Evolutionary conservation across 2,329 filamentous ascomycete species (phyloP), one percentile per base, ranked within the genome.

Genomic region (Diaporthe humulicola): DNA sequence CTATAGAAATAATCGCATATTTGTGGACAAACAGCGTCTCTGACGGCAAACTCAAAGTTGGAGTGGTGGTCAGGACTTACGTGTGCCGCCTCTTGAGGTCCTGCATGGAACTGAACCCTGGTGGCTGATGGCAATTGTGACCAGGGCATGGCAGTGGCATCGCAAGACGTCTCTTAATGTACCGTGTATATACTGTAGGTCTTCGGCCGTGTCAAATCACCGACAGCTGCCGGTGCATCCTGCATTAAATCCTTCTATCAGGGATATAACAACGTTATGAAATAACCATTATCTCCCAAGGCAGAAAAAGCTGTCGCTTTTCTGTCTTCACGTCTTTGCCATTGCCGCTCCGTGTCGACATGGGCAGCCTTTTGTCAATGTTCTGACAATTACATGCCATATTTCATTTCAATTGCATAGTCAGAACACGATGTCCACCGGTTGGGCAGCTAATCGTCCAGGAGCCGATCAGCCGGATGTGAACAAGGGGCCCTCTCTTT

Each of bases 361-460:
- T 14, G 25, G 25, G 17, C 12, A 54, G 50, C 4, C 25, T 30
- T 30, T 30, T 17, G 5, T 1, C 15, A 30, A 12, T 1, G n/a
- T 9, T 22, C 10, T 50, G 45, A 50, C 1, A 25, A n/a, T n/a
- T 50, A 25, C 22, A 10, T 19, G 15, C 15, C 15, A 14, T 19
- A 5, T 36, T 22, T 19, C 6, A 9, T 36, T 2, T 57, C 8
- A 22, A n/a, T 15, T 40, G 9, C 33, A 15, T 25, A 22, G 4
- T 40, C 22, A 7, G 5, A 12, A 60, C 22, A 60, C 36, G 2
- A 40, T 60, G 57, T 60, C 57, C 33, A 60, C 57, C 12, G 57
- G 57, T 6, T 60, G 57, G 57, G 57, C 57, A 40, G 57, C 33
- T 15, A 60, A 60, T 60, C 57, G 36, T 40, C 57, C 57, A 38